phyloP scores from a whole-genome alignment of 208 protist species.

The Acanthamoeba sp. region DNA sequence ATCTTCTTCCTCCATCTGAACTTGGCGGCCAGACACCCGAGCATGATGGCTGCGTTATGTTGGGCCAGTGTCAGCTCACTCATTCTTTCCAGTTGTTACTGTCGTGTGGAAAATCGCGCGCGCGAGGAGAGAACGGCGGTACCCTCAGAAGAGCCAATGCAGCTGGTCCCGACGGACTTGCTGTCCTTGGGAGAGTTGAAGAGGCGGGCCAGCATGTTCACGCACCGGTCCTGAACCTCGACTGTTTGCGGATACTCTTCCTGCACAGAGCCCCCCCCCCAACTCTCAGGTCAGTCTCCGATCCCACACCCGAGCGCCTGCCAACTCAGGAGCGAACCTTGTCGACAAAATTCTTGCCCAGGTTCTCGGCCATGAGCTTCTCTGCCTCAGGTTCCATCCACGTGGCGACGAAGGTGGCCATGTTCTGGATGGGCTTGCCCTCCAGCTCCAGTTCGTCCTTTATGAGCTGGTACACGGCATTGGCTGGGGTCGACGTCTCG shows the following conservation, averaged over 20 bases:
- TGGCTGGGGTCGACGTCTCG: conserved; percentile 7
- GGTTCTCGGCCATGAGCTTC: conserved; percentile 64
- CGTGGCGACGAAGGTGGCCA: conserved; percentile 73
- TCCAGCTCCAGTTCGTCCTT: conserved; percentile 75
- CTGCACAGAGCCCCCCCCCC: not conserved
- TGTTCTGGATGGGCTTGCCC: conserved; percentile 75
- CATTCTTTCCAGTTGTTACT: too few relatives aligned
- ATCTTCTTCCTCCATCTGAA: conserved; percentile 78
- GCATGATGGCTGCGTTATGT: conserved; percentile 33
- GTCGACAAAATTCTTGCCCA: conserved; percentile 79
- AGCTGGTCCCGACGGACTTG: conserved; percentile 66
- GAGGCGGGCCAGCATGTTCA: conserved; percentile 80
- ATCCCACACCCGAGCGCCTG: too few relatives aligned
- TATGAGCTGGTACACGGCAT: conserved; percentile 70
- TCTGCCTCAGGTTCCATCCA: conserved; percentile 68
- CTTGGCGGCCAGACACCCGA: conserved; percentile 76
- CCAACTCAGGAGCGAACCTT: not conserved
- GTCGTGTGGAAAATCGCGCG: not conserved
- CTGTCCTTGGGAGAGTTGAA: conserved; percentile 74
- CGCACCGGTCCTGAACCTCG: conserved; percentile 74
- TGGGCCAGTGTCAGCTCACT: not conserved
- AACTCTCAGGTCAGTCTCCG: not conserved
- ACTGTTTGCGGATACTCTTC: conserved; percentile 80
- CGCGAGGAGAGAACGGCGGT: too few relatives aligned
- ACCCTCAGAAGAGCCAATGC: conserved; percentile 78